Conservation (phyloP, 2,329 filamentous ascomycete genomes). For the Sporothrix curviconia region DNA sequence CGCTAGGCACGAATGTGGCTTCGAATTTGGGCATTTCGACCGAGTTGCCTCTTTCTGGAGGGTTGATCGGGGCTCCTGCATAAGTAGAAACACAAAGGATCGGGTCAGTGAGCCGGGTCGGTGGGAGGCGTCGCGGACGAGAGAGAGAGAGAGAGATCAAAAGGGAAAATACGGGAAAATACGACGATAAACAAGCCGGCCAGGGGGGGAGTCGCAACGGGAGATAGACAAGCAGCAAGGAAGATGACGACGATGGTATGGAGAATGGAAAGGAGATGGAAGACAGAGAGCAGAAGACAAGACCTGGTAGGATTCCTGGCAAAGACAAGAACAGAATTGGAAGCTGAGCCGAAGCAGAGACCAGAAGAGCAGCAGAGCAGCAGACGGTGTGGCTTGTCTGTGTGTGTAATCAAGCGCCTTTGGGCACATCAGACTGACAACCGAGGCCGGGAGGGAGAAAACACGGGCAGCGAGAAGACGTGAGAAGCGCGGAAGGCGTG, state of each 20-base stretch:
- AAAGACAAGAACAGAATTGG: too few species aligned
- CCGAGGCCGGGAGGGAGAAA: too few species aligned
- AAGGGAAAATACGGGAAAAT: not conserved
- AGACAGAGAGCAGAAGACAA: not conserved
- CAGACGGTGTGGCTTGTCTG: too few species aligned
- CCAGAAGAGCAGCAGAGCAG: too few species aligned
- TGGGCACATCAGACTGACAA: too few species aligned
- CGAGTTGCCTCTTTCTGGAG: constrained; percentile 20
- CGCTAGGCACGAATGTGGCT: constrained; percentile 51
- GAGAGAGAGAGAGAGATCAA: not conserved
- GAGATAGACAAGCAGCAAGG: not conserved
- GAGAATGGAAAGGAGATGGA: not conserved
- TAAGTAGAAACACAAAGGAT: constrained; percentile 11
- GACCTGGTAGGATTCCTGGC: not conserved
- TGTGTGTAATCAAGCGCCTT: too few species aligned
- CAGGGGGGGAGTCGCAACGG: not conserved
- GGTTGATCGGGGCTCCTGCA: constrained; percentile 17
- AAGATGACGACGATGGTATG: not conserved
- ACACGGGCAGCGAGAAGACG: not conserved
- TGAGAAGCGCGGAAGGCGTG: not conserved
- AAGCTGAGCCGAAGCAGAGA: too few species aligned
- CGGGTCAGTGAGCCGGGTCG: not conserved
- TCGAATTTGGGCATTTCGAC: constrained; percentile 39
- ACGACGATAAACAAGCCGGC: not conserved
- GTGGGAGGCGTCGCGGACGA: not conserved